A percentile compares a stretch with the other conserved stretches of the same genome.
Conservation (phyloP, 768 basidiomycete species). For the Amanita exitialis region DNA sequence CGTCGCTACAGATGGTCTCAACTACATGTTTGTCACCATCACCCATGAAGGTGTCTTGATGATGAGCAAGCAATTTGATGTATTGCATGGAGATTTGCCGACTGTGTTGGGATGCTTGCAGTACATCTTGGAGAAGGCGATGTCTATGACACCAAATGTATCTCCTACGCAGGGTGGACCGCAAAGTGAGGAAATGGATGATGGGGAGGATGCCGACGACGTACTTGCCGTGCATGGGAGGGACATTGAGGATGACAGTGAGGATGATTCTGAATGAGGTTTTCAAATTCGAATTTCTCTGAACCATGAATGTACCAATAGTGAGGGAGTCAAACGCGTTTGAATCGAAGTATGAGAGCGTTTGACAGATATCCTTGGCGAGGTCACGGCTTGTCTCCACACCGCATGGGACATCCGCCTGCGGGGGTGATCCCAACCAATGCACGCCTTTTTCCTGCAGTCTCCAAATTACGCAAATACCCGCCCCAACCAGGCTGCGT, state of each 20-base stretch:
- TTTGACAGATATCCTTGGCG: too few relatives aligned
- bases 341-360: too few relatives aligned
- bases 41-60: constrained; percentile 10
- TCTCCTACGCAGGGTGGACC: neutral
- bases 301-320: too few relatives aligned
- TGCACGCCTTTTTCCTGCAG: constrained; percentile 3
- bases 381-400: too few relatives aligned
- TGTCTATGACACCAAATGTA: constrained; percentile 6
- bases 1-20: constrained; percentile 10
- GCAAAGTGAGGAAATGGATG: neutral
- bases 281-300: too few relatives aligned
- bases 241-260: too few relatives aligned
- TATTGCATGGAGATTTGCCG: constrained; percentile 5
- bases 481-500: too few relatives aligned
- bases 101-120: constrained; percentile 10
- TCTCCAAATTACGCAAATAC: constrained; percentile 10
- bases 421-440: neutral
- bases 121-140: constrained; percentile 8
- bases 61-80: constrained; percentile 9
- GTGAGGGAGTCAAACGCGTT: too few relatives aligned
- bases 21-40: constrained; percentile 11
- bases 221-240: too few relatives aligned
- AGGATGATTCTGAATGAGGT: too few relatives aligned
- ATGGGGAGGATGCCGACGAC: constrained; percentile 6
- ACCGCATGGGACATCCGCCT: too few relatives aligned